These are phyloP conservation scores for Bjerkandera adusta DNA, from an alignment of 1,284 basidiomycete species.

Conservation along the genomic window DNA sequence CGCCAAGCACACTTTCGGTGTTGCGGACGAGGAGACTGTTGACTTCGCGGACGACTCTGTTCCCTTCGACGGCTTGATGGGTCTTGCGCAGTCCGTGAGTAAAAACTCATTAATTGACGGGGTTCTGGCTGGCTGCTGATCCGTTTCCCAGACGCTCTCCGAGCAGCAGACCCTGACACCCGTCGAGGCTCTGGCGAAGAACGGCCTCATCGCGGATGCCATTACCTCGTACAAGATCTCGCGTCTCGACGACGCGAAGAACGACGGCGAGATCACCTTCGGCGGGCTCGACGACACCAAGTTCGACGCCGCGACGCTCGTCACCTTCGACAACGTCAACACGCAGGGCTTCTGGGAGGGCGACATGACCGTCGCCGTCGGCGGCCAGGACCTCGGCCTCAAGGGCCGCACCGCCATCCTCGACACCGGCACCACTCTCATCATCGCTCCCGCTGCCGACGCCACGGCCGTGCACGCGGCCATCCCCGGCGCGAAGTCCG, in stretches of 20 bases:
- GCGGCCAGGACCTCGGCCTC: conserved; percentile 53
- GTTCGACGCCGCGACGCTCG: conserved; percentile 54
- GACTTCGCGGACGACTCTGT: conserved; percentile 57
- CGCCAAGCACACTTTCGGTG: conserved; percentile 69
- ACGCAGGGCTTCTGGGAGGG: conserved; percentile 78
- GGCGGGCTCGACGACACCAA: conserved; percentile 76
- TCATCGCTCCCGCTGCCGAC: conserved; percentile 56
- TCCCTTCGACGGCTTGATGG: conserved; percentile 84
- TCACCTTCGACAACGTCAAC: conserved; percentile 61
- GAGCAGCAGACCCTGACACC: conserved; percentile 68
- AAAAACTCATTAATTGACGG: too few species aligned
- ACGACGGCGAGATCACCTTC: conserved; percentile 82
- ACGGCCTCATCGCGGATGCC: conserved; percentile 60
- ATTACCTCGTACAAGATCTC: conserved; percentile 84
- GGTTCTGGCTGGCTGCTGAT: conserved; percentile 1
- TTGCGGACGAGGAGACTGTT: conserved; percentile 57
- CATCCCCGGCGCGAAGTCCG: conserved; percentile 62
- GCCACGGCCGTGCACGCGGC: conserved; percentile 55
- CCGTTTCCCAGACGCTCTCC: conserved; percentile 48
- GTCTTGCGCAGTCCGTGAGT: conserved; percentile 71
- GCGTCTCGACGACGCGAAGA: conserved; percentile 67
- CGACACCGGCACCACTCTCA: conserved; percentile 77
- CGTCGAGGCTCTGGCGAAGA: conserved; percentile 66
- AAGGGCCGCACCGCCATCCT: conserved; percentile 69
- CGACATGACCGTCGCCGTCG: conserved; percentile 56